A percentile compares a stretch with the other conserved stretches of the same genome.
phyloP scores from a whole-genome alignment of 2,329 filamentous ascomycete genomes.

The Fusarium nematophilum region DNA sequence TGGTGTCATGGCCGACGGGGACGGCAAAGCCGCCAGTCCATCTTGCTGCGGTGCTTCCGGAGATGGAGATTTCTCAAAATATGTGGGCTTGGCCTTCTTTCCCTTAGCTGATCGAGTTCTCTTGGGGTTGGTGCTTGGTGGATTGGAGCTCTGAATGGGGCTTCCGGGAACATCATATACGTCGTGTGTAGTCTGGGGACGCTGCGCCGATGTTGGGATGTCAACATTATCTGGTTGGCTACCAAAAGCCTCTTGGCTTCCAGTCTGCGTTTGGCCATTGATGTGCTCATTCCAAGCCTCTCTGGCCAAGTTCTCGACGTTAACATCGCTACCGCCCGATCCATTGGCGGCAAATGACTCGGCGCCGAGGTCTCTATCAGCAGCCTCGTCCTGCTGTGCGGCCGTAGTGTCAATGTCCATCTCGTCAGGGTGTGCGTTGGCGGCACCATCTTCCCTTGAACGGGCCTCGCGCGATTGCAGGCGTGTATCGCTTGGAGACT shows the following conservation, averaged over 20 bases:
- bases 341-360: constrained; percentile 19
- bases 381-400: constrained; percentile 16
- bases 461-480: constrained; percentile 41
- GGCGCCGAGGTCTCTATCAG: constrained; percentile 19
- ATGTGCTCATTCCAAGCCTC: constrained; percentile 51
- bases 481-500: constrained; percentile 45
- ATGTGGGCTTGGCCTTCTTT: constrained; percentile 63
- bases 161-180: constrained; percentile 43
- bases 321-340: constrained; percentile 9
- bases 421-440: constrained; percentile 22
- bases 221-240: constrained; percentile 19
- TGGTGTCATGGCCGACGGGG: constrained; percentile 48
- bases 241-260: constrained; percentile 20
- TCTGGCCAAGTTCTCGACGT: constrained; percentile 48
- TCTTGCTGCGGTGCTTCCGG: constrained; percentile 32
- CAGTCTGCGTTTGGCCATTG: constrained; percentile 43
- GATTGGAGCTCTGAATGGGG: constrained; percentile 31
- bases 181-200: constrained; percentile 28
- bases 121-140: constrained; percentile 40
- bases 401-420: constrained; percentile 40
- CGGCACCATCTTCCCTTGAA: constrained; percentile 43
- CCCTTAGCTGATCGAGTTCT: constrained; percentile 51
- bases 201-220: constrained; percentile 34
- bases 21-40: constrained; percentile 44
- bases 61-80: constrained; percentile 50